Evolutionary conservation across 108 stramenopile species (phyloP), one percentile per base, ranked within the genome.

Genomic region (Ochromonas danica): DNA sequence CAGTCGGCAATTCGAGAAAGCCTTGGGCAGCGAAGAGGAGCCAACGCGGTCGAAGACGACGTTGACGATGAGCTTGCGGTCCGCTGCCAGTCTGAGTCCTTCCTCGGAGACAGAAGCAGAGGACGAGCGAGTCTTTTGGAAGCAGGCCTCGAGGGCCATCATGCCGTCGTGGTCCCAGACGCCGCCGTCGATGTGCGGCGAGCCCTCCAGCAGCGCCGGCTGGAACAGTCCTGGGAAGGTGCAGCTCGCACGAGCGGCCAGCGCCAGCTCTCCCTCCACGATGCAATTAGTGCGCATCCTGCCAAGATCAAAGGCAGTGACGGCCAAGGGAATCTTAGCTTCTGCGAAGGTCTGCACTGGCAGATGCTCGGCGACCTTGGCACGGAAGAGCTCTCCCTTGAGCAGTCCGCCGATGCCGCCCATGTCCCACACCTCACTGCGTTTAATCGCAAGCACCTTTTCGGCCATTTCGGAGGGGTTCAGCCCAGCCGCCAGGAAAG

Each of bases 171-270:
- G 6, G 25, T 75, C 72, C 43, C 43, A 75, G 17, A 75, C 72
- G 28, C 72, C 72, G 22, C 72, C 72, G 38, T 75, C 72, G 25
- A 75, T 75, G 31, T 75, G 72, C 28, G 72, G 72, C 3, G 36
- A 41, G 25, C 40, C 31, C 6, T 75, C 40, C 3, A 75, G 6
- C 43, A 75, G 6, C 6, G 38, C 72, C 22, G 72, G 72, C 38
- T 75, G 72, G 25, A 75, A 75, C 14, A 75, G 40, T 41, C 72
- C 72, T 33, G 72, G 72, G 31, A 75, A 75, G 3, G 72, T 75
- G 72, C 72, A 75, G 40, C 45, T 57, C 6, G 72, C 72, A 42
- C 72, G 36, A 45, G 31, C 40, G 25, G 72, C 72, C 17, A 33
- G 6, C 3, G 72, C 72, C 3, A 75, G 25, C 14, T 41, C 28